These are phyloP conservation scores for Elasticomyces elasticus DNA, from an alignment of 495 filamentous ascomycete species.

Conservation along the genomic window DNA sequence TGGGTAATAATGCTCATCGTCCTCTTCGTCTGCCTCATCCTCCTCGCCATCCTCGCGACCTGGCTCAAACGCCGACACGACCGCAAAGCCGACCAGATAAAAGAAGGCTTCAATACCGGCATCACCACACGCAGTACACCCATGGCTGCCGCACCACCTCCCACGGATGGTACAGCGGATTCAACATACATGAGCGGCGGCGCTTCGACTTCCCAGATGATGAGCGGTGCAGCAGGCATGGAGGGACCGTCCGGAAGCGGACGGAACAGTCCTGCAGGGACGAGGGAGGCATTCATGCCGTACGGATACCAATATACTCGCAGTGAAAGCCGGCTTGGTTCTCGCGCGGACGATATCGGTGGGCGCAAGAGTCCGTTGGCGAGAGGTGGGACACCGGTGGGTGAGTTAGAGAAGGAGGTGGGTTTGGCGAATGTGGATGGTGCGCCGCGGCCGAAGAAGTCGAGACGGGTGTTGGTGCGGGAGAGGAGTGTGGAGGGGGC, in stretches of 20 bases:
- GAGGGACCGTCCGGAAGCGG: background rate
- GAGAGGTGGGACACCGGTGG: slow-evolving; percentile 15
- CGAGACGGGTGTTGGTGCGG: slow-evolving; percentile 10
- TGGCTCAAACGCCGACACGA: slow-evolving; percentile 25
- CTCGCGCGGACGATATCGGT: background rate
- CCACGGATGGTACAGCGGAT: background rate
- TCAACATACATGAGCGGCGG: background rate
- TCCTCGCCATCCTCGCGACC: slow-evolving; percentile 23
- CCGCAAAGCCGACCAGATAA: slow-evolving; percentile 22
- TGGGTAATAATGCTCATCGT: slow-evolving; percentile 34
- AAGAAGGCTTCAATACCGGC: slow-evolving; percentile 20
- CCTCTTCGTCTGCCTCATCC: slow-evolving; percentile 25
- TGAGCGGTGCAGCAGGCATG: too few relatives aligned
- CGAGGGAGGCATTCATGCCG: slow-evolving; percentile 19
- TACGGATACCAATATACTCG: slow-evolving; percentile 18
- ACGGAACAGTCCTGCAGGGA: slow-evolving; percentile 4
- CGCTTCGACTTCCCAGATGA: too few relatives aligned
- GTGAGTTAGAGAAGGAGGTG: slow-evolving; percentile 15
- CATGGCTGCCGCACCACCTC: background rate
- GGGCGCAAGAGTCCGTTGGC: slow-evolving; percentile 9
- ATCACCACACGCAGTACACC: slow-evolving; percentile 18
- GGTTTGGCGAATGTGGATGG: background rate
- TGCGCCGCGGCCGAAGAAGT: background rate
- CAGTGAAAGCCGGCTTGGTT: slow-evolving; percentile 9
- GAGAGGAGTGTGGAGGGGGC: slow-evolving; percentile 4